Conservation (phyloP, 2,329 filamentous ascomycete genomes). For the Zelopaecilomyces penicillatus region DNA sequence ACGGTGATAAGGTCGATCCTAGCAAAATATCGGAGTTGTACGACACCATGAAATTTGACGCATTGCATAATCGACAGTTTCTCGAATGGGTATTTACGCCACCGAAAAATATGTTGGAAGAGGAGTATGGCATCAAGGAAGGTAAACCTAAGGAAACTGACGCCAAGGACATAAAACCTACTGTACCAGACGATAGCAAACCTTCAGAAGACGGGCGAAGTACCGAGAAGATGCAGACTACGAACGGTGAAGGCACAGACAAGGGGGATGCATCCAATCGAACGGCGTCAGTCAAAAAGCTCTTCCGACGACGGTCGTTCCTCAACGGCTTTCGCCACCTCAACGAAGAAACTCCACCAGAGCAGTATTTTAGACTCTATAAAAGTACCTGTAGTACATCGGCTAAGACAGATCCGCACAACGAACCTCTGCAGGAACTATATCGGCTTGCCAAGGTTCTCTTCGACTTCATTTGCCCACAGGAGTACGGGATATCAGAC, state of each 20-base stretch:
- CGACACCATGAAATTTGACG: slow-evolving; percentile 99
- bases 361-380: slow-evolving; percentile 85
- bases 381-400: slow-evolving; percentile 60
- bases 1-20: slow-evolving; percentile 95
- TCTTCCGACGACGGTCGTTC: slow-evolving; percentile 55
- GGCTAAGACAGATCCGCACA: slow-evolving; percentile 71
- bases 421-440: slow-evolving; percentile 83
- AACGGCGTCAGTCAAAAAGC: slow-evolving; percentile 29
- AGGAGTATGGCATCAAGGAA: slow-evolving; percentile 47
- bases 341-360: slow-evolving; percentile 48
- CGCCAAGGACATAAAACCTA: slow-evolving; percentile 31
- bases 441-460: slow-evolving; percentile 91
- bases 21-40: slow-evolving; percentile 98
- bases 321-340: slow-evolving; percentile 43
- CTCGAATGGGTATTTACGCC: slow-evolving; percentile 97
- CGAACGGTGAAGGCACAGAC: slow-evolving; percentile 27
- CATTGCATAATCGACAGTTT: slow-evolving; percentile 91
- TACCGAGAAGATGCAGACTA: slow-evolving; percentile 19
- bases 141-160: slow-evolving; percentile 33
- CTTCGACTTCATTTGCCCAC: slow-evolving; percentile 96
- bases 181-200: slow-evolving; percentile 33
- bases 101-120: slow-evolving; percentile 66
- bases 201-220: slow-evolving; percentile 25
- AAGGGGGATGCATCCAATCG: slow-evolving; percentile 32
- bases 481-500: slow-evolving; percentile 95